Evolutionary conservation across 768 basidiomycete species (phyloP).

Genomic region (Phlebiopsis gigantea): DNA sequence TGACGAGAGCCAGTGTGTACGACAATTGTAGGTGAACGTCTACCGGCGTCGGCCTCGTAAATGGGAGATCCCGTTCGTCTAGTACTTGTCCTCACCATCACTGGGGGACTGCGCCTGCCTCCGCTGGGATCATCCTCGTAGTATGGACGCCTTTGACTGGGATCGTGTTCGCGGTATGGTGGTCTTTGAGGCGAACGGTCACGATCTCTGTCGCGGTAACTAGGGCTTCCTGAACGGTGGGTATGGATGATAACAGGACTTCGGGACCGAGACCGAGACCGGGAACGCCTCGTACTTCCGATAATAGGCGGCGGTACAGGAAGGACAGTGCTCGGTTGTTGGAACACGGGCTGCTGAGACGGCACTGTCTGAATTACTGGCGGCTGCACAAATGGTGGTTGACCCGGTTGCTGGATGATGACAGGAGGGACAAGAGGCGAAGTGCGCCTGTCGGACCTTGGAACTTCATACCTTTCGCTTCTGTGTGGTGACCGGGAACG

Average conservation of each 20-base stretch:
- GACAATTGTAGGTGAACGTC: background rate
- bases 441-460: background rate
- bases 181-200: background rate
- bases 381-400: background rate
- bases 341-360: background rate
- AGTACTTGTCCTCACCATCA: background rate
- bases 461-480: background rate
- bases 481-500: background rate
- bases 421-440: no score
- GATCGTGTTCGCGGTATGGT: background rate
- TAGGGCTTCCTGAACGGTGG: background rate
- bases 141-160: background rate
- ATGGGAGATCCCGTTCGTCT: background rate
- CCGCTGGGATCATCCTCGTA: no score
- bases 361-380: background rate
- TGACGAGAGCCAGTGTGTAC: background rate
- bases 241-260: slow-evolving; percentile 1
- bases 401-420: slow-evolving; percentile 10
- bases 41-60: background rate
- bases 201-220: background rate
- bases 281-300: slow-evolving; percentile 2
- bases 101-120: background rate
- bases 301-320: background rate
- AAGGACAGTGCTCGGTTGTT: background rate
- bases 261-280: slow-evolving; percentile 18